These are phyloP conservation scores for Penicillium silybi DNA, from an alignment of 495 filamentous ascomycete genomes.

Conservation along the genomic window DNA sequence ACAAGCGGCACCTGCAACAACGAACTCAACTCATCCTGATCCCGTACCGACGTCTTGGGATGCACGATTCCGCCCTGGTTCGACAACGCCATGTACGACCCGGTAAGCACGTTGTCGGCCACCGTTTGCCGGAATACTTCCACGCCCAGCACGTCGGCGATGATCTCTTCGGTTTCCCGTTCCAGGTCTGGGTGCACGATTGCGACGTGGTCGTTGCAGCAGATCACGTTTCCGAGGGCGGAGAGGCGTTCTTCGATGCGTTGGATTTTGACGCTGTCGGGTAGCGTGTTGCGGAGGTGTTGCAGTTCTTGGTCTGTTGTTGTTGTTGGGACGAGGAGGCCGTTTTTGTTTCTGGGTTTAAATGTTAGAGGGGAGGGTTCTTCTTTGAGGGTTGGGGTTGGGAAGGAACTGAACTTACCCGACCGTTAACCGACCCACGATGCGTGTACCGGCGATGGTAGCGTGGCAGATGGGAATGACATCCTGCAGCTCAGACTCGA, in stretches of 20 bases:
- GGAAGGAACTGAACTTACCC: constrained; percentile 58
- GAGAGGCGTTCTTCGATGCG: constrained; percentile 96
- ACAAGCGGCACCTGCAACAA: constrained; percentile 94
- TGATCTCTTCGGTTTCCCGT: constrained; percentile 91
- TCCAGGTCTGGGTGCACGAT: constrained; percentile 96
- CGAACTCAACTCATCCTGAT: constrained; percentile 94
- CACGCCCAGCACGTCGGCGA: constrained; percentile 94
- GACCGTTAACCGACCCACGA: constrained; percentile 90
- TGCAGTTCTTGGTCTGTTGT: constrained; percentile 98
- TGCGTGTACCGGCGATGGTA: constrained; percentile 94
- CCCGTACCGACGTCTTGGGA: constrained; percentile 92
- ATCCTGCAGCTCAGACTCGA: constrained; percentile 96
- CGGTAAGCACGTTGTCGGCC: constrained; percentile 92
- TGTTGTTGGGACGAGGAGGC: constrained; percentile 89
- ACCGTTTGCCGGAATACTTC: constrained; percentile 98
- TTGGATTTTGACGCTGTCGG: constrained; percentile 85
- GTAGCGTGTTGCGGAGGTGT: constrained; percentile 89
- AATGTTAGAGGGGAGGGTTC: neutral
- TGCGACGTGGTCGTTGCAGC: constrained; percentile 92
- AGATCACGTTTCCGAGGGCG: constrained; percentile 95
- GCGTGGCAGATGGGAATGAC: constrained; percentile 96
- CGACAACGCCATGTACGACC: constrained; percentile 90
- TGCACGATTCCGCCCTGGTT: constrained; percentile 98
- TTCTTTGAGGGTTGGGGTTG: neutral
- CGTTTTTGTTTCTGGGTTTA: constrained; percentile 76